phyloP scores from a whole-genome alignment of 257 asterid species.

The Solanum habrochaites region DNA sequence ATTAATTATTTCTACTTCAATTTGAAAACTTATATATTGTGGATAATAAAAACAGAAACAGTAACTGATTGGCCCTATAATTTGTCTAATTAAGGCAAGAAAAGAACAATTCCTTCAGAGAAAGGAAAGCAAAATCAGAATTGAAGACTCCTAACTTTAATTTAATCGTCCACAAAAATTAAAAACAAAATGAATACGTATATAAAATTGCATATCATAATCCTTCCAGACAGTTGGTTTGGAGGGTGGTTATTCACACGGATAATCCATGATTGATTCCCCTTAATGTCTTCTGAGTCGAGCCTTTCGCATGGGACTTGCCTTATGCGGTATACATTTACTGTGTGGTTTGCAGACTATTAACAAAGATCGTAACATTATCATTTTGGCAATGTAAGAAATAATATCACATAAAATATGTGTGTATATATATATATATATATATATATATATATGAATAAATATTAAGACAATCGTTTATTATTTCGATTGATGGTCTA shows the following conservation, averaged over 20 bases:
- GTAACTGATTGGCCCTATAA: background rate
- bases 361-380: no score
- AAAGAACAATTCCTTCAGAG: background rate
- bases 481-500: background rate
- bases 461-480: background rate
- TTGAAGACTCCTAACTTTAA: background rate
- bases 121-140: background rate
- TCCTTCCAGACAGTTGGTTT: no score
- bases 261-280: no score
- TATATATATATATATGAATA: background rate
- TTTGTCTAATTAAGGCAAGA: background rate
- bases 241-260: no score
- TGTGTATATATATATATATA: no score
- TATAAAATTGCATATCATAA: background rate
- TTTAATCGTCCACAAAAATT: background rate
- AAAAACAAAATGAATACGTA: background rate
- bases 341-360: no score
- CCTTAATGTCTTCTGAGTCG: fast-evolving
- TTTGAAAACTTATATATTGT: background rate
- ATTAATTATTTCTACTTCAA: background rate
- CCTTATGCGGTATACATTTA: no score
- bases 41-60: background rate
- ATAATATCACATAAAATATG: background rate
- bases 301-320: fast-evolving
- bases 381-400: background rate